Evolutionary conservation across 2,329 filamentous ascomycete genomes (phyloP), one percentile per base, ranked within the genome.

Genomic region (Amylocarpus encephaloides): DNA sequence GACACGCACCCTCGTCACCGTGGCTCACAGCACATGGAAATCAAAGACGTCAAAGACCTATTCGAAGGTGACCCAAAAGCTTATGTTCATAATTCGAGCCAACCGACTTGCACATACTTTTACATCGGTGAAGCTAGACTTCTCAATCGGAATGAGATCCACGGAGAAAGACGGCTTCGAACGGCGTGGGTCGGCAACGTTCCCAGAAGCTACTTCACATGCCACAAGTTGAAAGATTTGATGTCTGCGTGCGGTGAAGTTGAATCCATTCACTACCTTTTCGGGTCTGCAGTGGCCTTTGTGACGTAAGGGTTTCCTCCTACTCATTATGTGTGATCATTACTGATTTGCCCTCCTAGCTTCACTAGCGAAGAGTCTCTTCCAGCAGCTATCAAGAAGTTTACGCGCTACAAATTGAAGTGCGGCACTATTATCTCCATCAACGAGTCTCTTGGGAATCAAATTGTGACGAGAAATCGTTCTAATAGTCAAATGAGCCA

Each of bases 231-330:
- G 6, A 53, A 56, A 22, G 18, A 48, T 0, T 29, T 62, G 12
- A 54, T 63, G 52, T 52, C 54, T 4, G 19, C 51, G 32, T 51
- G 49, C 48, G 62, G 62, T 9, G 44, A 39, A 15, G 56, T 64
- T 18, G 53, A 60, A 22, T 54, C 41, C 11, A 59, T 64, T 18
- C 56, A 49, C 29, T 60, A 50, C 34, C 36, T 59, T 7, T 9
- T 42, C 10, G 33, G 18, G 22, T 26, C 22, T 19, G 45, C 26
- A 29, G 18, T 51, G 29, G 53, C 53, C 7, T 63, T 62, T 43
- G 46, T 61, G 26, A 50, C 51, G 61, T 62, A 47, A 54, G 60
- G 56, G 7, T 11, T 30, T 7, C 13, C 16, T n/a, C 19, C 10
- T 12, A 15, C 19, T 34, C 30, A n/a, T 34, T 19, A 15, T 16